A percentile compares a stretch with the other conserved stretches of the same genome.
These are phyloP conservation scores for Diutina pseudorugosa DNA, from an alignment of 1,139 yeast genomes.

Conservation along the genomic window DNA sequence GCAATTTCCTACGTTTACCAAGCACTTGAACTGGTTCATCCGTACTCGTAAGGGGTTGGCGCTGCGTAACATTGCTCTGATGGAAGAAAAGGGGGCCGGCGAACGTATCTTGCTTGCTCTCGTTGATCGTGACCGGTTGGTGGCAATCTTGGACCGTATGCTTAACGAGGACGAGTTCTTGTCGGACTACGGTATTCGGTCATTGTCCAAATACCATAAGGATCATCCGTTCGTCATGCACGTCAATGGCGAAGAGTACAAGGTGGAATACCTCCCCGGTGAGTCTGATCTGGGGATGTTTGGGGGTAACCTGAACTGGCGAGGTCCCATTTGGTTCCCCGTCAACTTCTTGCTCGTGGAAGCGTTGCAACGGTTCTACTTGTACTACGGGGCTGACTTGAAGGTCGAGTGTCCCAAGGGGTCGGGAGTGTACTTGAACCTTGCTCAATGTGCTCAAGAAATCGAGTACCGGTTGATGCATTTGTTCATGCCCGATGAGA, in stretches of 20 bases:
- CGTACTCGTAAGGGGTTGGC: constrained; percentile 62
- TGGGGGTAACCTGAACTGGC: constrained; percentile 97
- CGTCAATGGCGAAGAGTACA: constrained; percentile 66
- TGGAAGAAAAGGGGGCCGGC: constrained; percentile 77
- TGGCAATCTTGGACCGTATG: constrained; percentile 69
- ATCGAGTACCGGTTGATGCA: constrained; percentile 79
- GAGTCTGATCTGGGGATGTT: constrained; percentile 92
- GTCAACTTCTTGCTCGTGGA: constrained; percentile 82
- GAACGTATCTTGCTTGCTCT: constrained; percentile 74
- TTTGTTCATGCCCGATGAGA: constrained; percentile 61
- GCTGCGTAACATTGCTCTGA: constrained; percentile 82
- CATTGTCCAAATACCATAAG: constrained; percentile 80
- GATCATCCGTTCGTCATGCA: constrained; percentile 80
- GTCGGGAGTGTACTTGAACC: constrained; percentile 66
- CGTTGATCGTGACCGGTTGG: constrained; percentile 71
- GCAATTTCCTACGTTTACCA: constrained; percentile 74
- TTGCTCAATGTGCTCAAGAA: constrained; percentile 90
- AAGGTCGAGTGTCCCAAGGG: constrained; percentile 89
- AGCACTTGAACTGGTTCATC: constrained; percentile 79
- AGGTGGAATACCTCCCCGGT: constrained; percentile 78
- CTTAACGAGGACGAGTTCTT: constrained; percentile 83
- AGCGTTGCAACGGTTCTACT: constrained; percentile 76
- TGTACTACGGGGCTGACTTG: constrained; percentile 80
- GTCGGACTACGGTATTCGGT: constrained; percentile 80
- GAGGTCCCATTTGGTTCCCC: constrained; percentile 99